Base-by-base conservation (phyloP, 129 eudicot genomes). In the Lactuca sativa region DNA sequence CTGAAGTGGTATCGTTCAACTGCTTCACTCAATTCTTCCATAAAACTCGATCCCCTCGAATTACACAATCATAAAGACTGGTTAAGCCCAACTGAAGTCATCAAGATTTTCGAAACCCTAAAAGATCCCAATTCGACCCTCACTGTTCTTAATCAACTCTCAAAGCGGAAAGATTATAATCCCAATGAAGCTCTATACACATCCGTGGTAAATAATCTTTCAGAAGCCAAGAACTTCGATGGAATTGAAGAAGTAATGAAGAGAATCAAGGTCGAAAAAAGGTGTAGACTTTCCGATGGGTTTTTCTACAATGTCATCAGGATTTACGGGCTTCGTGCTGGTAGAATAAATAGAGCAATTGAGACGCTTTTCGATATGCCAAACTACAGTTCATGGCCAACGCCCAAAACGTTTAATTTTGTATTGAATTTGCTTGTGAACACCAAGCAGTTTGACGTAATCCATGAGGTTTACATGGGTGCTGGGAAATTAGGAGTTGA, bases 351-450 rank as follows among this genome's bases (percentile, higher is more conserved):
- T 65, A 34, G 71, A 56, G 89, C 83, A 2, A 78, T 92, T 17
- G 83, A 86, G 17, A 89, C 96, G 56, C 88, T 92, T 61, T 86
- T 82, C 56, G 89, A 81, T 70, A 92, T 92, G 98, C 95, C 91
- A 9, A 64, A 71, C n/a, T 92, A 75, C 74, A 73, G 83, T 13
- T 77, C 87, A 69, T 88, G 96, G 89, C 98, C 98, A 3, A 81
- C 81, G 0, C 56, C 76, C 1, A 81, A 79, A 66, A 88, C 96
- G 9, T 92, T 92, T 47, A 89, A 92, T 69, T 86, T 64, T 21
- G 91, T 91, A 64, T 41, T 92, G 78, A 92, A 92, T 77, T 75
- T 92, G 83, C 84, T 92, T 14, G 96, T 92, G 15, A 55, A 69
- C 2, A 60, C 82, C 9, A 92, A 77, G 77, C 86, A 84, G 5